These are phyloP conservation scores for Silene conica DNA, from an alignment of 148 eudicot genomes.

Conservation along the genomic window DNA sequence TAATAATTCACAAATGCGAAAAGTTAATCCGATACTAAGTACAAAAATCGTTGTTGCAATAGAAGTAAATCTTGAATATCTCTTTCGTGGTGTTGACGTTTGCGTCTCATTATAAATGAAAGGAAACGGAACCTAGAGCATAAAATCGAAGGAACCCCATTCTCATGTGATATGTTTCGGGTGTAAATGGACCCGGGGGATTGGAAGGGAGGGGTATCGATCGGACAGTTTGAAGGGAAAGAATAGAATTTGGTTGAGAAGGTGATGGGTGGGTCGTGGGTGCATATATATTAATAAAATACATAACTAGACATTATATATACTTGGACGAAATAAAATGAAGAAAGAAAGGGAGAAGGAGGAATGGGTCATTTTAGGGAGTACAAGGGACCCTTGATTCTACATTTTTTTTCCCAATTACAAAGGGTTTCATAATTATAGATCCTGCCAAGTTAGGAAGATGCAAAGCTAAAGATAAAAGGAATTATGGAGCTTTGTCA, in stretches of 20 bases:
- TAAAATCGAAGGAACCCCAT: neutral
- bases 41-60: too few relatives aligned
- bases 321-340: neutral
- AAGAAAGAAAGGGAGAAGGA: too few relatives aligned
- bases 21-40: too few relatives aligned
- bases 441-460: slow-evolving; percentile 12
- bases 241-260: neutral
- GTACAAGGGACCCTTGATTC: neutral
- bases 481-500: neutral
- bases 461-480: slow-evolving; percentile 5
- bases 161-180: neutral
- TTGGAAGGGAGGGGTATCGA: too few relatives aligned
- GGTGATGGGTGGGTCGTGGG: slow-evolving; percentile 7
- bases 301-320: too few relatives aligned
- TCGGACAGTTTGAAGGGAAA: neutral
- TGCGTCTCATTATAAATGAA: too few relatives aligned
- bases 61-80: too few relatives aligned
- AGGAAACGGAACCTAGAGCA: neutral
- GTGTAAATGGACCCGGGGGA: neutral
- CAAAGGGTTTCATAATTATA: neutral
- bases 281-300: too few relatives aligned
- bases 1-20: too few relatives aligned
- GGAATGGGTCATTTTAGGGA: neutral
- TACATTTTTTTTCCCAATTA: neutral
- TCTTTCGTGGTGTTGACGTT: too few relatives aligned